Evolutionary conservation across 768 basidiomycete species (phyloP).

Genomic region (Asterophora lycoperdoides): DNA sequence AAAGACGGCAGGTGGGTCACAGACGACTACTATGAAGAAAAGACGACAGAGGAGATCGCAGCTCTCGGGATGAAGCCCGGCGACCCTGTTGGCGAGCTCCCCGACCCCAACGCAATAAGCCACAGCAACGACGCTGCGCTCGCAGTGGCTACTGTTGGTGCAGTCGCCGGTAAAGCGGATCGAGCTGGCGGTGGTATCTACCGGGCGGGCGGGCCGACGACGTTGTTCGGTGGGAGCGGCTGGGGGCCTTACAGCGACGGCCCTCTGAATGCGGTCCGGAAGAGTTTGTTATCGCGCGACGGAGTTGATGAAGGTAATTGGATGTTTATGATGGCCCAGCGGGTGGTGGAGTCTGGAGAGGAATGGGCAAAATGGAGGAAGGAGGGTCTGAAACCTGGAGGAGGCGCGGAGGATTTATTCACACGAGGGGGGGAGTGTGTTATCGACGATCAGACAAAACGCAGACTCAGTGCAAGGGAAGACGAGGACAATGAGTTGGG

Average conservation of each 20-base stretch:
- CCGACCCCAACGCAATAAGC: conserved; percentile 60
- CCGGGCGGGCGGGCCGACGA: conserved; percentile 89
- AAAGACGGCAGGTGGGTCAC: conserved; percentile 88
- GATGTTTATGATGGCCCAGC: conserved; percentile 78
- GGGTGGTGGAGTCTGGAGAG: conserved; percentile 57
- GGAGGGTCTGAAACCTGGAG: conserved; percentile 48
- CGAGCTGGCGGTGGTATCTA: conserved; percentile 65
- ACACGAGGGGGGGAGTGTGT: conserved; percentile 18
- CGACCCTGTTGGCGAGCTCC: conserved; percentile 78
- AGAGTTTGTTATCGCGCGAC: conserved; percentile 71
- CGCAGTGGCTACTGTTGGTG: conserved; percentile 32
- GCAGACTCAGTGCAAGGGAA: conserved; percentile 29
- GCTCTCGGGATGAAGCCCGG: conserved; percentile 81
- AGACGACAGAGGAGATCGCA: conserved; percentile 68
- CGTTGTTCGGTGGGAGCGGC: conserved; percentile 81
- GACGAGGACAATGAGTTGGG: conserved; percentile 25
- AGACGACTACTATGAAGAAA: conserved; percentile 96
- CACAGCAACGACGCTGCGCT: conserved; percentile 41
- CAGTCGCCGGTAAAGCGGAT: conserved; percentile 35
- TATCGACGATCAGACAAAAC: conserved; percentile 12
- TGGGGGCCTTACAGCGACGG: conserved; percentile 88
- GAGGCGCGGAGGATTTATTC: conserved; percentile 28
- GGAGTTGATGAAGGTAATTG: conserved; percentile 88
- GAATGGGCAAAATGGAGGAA: conserved; percentile 60
- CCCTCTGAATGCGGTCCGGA: conserved; percentile 78